Evolutionary conservation across 2,329 filamentous ascomycete genomes (phyloP).

Genomic region (Epichloe elymi): DNA sequence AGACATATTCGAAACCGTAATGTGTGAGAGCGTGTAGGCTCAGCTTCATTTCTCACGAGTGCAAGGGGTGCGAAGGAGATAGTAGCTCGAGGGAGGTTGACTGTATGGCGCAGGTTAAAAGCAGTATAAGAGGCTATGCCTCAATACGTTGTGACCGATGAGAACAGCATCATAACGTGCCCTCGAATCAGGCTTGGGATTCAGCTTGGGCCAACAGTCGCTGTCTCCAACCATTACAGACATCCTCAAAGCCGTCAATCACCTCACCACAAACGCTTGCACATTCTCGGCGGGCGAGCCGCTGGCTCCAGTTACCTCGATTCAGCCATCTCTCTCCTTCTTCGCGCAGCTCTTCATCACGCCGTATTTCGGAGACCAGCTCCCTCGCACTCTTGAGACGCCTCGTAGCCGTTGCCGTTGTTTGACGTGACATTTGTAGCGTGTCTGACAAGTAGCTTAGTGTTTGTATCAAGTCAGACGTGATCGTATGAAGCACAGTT

Average conservation of each 20-base stretch:
- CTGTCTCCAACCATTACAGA: conserved; percentile 74
- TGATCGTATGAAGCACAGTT: conserved; percentile 55
- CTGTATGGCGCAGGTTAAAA: neutral
- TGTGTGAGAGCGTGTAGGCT: neutral
- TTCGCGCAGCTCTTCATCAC: conserved; percentile 70
- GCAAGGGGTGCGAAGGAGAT: neutral
- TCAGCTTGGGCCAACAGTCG: conserved; percentile 56
- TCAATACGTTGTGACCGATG: neutral
- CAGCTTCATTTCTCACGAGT: neutral
- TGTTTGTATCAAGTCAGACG: conserved; percentile 61
- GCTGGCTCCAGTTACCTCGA: conserved; percentile 69
- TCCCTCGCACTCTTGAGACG: conserved; percentile 72
- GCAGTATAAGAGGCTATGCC: neutral
- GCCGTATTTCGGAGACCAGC: conserved; percentile 70
- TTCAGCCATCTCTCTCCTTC: conserved; percentile 73
- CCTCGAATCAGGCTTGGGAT: conserved; percentile 23
- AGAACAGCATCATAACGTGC: neutral
- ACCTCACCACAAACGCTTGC: conserved; percentile 76
- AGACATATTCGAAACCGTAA: neutral
- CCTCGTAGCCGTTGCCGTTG: conserved; percentile 67
- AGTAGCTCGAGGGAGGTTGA: neutral
- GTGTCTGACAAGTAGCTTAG: conserved; percentile 82
- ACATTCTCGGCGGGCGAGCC: conserved; percentile 65
- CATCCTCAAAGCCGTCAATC: conserved; percentile 81
- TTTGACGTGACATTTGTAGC: conserved; percentile 86